Conservation (phyloP, 805 yeast species). For the Saturnispora dispora region DNA sequence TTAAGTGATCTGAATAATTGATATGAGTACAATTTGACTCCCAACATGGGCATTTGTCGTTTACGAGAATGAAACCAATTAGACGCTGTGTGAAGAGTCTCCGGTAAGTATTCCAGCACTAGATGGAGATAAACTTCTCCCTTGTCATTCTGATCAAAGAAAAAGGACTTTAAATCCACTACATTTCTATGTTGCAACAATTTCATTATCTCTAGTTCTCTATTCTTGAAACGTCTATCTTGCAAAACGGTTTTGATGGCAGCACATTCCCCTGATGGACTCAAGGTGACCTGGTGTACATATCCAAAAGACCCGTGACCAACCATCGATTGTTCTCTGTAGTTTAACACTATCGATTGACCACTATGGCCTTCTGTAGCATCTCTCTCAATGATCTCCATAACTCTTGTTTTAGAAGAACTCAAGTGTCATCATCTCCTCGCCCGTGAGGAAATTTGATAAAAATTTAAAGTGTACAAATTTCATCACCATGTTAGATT, state of each 20-base stretch:
- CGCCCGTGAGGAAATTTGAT: neutral
- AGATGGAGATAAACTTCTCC: constrained; percentile 81
- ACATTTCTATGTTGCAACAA: constrained; percentile 77
- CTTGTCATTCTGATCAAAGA: constrained; percentile 55
- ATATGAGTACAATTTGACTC: constrained; percentile 76
- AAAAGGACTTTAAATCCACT: constrained; percentile 79
- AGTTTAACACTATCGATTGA: constrained; percentile 38
- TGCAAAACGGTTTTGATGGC: constrained; percentile 96
- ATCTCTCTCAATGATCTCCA: constrained; percentile 4
- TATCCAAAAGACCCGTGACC: constrained; percentile 99
- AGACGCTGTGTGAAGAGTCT: constrained; percentile 83
- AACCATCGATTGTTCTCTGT: constrained; percentile 79
- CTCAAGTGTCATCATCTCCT: neutral
- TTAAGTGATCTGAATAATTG: constrained; percentile 70
- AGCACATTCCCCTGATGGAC: constrained; percentile 67
- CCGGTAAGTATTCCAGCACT: constrained; percentile 91
- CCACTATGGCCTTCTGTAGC: constrained; percentile 7
- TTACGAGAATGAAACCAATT: constrained; percentile 74
- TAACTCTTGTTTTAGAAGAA: neutral
- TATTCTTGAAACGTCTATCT: constrained; percentile 85
- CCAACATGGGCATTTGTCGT: constrained; percentile 77
- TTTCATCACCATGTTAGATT: neutral
- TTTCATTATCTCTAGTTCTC: constrained; percentile 95
- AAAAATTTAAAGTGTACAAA: too few relatives aligned
- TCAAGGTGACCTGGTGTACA: constrained; percentile 79